phyloP scores from a whole-genome alignment of 495 filamentous ascomycete genomes.

The Hypoxylon trugodes region DNA sequence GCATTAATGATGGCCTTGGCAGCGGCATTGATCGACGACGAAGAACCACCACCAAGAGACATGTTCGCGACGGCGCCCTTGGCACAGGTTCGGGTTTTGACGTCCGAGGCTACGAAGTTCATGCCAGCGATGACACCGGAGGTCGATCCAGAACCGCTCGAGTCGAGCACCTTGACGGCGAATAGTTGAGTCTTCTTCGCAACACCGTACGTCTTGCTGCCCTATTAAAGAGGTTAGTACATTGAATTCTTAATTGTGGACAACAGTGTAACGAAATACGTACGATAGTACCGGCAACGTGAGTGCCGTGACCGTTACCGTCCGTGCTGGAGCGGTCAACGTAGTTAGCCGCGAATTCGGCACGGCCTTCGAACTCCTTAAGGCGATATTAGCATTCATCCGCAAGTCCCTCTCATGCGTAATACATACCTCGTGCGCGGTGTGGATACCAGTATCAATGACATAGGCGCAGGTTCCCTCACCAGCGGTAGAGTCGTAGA shows the following conservation, averaged over 20 bases:
- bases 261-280: not conserved
- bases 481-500: constrained; percentile 67
- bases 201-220: constrained; percentile 57
- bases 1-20: constrained; percentile 56
- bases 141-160: constrained; percentile 56
- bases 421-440: constrained; percentile 65
- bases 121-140: constrained; percentile 60
- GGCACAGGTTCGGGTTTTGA: constrained; percentile 49
- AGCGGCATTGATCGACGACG: constrained; percentile 62
- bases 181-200: constrained; percentile 58
- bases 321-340: constrained; percentile 56
- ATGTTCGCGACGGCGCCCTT: constrained; percentile 60
- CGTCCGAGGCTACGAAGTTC: constrained; percentile 54
- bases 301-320: constrained; percentile 60
- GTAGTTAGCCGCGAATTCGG: constrained; percentile 54
- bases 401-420: constrained; percentile 4
- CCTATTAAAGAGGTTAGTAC: constrained; percentile 34
- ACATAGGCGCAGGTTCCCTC: constrained; percentile 66
- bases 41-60: constrained; percentile 64
- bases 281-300: constrained; percentile 59
- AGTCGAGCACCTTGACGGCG: constrained; percentile 61
- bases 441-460: constrained; percentile 68
- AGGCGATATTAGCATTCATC: constrained; percentile 8
- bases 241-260: constrained; percentile 2
- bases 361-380: constrained; percentile 54